Evolutionary conservation across 495 filamentous ascomycete genomes (phyloP), one percentile per base, ranked within the genome.

Genomic region (Penicillium canescens): DNA sequence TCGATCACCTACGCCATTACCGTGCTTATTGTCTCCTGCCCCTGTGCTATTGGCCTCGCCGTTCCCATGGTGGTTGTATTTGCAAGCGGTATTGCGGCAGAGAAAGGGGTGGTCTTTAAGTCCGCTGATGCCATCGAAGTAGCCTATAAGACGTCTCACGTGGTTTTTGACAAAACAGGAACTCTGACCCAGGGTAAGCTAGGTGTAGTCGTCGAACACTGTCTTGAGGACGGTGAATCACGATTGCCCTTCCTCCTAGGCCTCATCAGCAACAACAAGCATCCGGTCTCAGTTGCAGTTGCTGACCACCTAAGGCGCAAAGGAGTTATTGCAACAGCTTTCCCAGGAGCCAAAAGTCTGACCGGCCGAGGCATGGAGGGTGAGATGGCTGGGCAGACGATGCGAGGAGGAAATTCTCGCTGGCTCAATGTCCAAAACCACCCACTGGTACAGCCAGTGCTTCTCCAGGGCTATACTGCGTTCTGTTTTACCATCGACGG

Each of bases 161-260:
- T 92, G n/a, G 77, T 92, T 4, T 90, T 94, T 57, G 90, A 92
- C 75, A 92, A 93, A 65, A 92, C 89, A 1, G 90, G 90, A 0
- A 94, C 89, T 3, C 66, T 93, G 1, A 92, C 90, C 0, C 67
- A 77, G 42, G 87, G 85, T 0, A 78, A 77, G 35, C 70, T 90
- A 0, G 52, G 65, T 5, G 82, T 91, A 0, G 66, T 66, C 2
- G 52, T 40, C 0, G 71, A 80, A 31, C 62, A 76, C 12, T 71
- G 72, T 55, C 47, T 10, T 18, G 51, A 60, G 47, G 34, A 56
- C 24, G 24, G 24, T 26, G 24, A 26, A 26, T 26, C 24, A 26
- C 24, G 24, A 35, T 42, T 60, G 13, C 67, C 67, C 1, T 56
- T 82, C 44, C 63, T 81, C 9, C 61, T 80, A 8, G 78, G 75